phyloP scores from a whole-genome alignment of 2,329 filamentous ascomycete genomes.

The Botrytis fragariae region DNA sequence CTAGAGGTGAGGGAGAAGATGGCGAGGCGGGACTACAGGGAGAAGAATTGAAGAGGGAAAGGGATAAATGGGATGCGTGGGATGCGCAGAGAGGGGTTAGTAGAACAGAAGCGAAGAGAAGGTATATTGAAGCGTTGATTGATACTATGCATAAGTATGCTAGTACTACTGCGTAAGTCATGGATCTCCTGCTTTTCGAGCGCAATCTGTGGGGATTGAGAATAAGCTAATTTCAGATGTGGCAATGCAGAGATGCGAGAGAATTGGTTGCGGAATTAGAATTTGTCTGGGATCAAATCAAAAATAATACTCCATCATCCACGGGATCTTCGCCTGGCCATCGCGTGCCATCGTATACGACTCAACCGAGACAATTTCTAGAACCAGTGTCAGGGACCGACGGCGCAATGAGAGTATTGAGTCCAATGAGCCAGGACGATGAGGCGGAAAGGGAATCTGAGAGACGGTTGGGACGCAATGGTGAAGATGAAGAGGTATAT shows the following conservation, averaged over 20 bases:
- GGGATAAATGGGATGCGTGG: constrained; percentile 90
- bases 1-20: constrained; percentile 57
- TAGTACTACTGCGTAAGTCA: constrained; percentile 67
- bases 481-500: constrained; percentile 46
- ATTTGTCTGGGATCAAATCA: constrained; percentile 98
- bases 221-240: constrained; percentile 22
- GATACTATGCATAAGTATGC: constrained; percentile 97
- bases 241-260: constrained; percentile 62
- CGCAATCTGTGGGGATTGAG: too few relatives aligned
- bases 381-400: constrained; percentile 50
- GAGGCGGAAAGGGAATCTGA: constrained; percentile 58
- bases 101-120: constrained; percentile 87
- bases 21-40: constrained; percentile 38
- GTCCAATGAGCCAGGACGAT: constrained; percentile 82
- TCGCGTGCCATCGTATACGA: constrained; percentile 35
- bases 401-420: constrained; percentile 67
- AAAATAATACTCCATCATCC: constrained; percentile 72
- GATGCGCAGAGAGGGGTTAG: constrained; percentile 79
- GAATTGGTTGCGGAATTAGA: constrained; percentile 94
- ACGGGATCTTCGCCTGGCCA: constrained; percentile 55
- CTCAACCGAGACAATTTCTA: constrained; percentile 44
- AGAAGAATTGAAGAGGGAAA: constrained; percentile 51
- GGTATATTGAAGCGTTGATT: constrained; percentile 91
- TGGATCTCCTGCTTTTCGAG: not conserved
- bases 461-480: constrained; percentile 41